These are phyloP conservation scores for Eimeria necatrix DNA, from an alignment of 169 alveolate genomes.

Conservation along the genomic window DNA sequence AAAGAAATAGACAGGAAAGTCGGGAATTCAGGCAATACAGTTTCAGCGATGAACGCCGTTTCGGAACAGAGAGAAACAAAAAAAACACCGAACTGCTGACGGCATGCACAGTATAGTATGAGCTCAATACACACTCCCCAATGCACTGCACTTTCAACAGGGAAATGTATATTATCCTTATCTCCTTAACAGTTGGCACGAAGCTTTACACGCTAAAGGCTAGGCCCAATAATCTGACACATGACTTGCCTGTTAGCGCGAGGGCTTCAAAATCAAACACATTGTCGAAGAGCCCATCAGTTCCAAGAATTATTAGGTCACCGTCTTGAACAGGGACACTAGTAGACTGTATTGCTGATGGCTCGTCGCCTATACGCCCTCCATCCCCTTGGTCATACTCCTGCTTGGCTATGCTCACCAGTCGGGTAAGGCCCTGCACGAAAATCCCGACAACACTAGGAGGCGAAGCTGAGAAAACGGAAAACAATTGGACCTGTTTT, in stretches of 20 bases:
- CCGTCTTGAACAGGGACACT: constrained; percentile 82
- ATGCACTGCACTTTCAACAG: too few species aligned
- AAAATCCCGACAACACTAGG: not conserved
- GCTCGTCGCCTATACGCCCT: constrained; percentile 66
- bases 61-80: too few species aligned
- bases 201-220: not conserved
- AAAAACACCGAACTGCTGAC: too few species aligned
- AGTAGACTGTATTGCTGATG: constrained; percentile 80
- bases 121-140: too few species aligned
- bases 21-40: not conserved
- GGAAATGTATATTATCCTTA: too few species aligned
- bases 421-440: constrained; percentile 53
- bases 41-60: not conserved
- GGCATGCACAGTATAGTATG: too few species aligned
- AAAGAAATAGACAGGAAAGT: not conserved
- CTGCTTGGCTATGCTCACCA: constrained; percentile 66
- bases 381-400: constrained; percentile 34
- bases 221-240: not conserved
- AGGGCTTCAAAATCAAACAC: constrained; percentile 84
- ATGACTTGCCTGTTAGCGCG: constrained; percentile 73
- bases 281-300: constrained; percentile 88
- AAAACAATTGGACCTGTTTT: not conserved
- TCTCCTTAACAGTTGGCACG: not conserved
- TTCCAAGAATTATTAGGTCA: constrained; percentile 84
- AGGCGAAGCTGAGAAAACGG: not conserved